A percentile compares a stretch with the other conserved stretches of the same genome.
These are phyloP conservation scores for Lavandula angustifolia DNA, from an alignment of 257 asterid species.

Conservation along the genomic window DNA sequence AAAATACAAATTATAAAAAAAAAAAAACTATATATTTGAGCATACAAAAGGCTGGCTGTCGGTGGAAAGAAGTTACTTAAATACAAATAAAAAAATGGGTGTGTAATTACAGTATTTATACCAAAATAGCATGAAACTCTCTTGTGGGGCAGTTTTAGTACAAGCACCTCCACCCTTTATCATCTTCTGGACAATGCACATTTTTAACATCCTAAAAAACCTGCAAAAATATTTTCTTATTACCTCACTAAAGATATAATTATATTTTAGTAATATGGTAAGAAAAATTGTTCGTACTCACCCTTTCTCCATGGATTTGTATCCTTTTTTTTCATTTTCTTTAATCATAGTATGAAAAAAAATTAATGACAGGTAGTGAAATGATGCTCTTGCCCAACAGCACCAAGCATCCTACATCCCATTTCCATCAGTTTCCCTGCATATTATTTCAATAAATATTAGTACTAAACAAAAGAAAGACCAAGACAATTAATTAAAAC, in stretches of 20 bases:
- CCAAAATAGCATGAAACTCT: conserved; percentile 42
- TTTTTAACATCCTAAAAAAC: conserved; percentile 44
- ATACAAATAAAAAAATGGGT: conserved; percentile 75
- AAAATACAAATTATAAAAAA: not conserved
- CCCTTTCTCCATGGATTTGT: conserved; percentile 35
- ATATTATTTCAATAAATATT: conserved; percentile 8
- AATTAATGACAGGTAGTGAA: conserved; percentile 65
- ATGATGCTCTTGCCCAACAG: conserved; percentile 62
- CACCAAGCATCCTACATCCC: conserved; percentile 72
- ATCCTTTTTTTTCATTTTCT: not conserved
- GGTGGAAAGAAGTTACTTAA: conserved; percentile 55
- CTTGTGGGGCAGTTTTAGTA: conserved; percentile 37
- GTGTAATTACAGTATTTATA: conserved; percentile 79
- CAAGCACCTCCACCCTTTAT: conserved; percentile 41
- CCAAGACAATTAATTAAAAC: too few relatives aligned
- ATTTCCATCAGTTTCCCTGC: conserved; percentile 89
- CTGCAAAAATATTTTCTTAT: conserved; percentile 32
- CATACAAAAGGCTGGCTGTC: conserved; percentile 38
- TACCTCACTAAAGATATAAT: conserved; percentile 1
- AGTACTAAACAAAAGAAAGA: too few relatives aligned
- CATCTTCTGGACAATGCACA: conserved; percentile 21
- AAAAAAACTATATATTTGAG: conserved; percentile 33
- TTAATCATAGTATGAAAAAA: conserved; percentile 34
- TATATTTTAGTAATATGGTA: not conserved
- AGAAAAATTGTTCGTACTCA: conserved; percentile 27